Base-by-base conservation (phyloP, 2,329 filamentous ascomycete genomes). In the Claviceps citrina region DNA sequence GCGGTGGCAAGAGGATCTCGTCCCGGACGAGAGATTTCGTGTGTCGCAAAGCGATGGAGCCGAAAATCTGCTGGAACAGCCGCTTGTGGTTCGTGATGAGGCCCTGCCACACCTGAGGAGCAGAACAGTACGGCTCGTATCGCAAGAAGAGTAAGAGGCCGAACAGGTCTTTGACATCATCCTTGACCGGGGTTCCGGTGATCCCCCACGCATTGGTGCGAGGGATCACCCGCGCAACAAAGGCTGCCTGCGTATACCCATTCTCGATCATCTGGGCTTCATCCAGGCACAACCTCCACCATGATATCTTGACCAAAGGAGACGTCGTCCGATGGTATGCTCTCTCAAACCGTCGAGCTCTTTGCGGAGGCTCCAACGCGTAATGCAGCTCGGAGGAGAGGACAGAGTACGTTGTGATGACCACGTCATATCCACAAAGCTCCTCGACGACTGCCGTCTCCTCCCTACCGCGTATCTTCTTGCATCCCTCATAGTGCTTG, bases 201-300 rank as follows among this genome's bases (percentile, higher is more conserved):
- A 98, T 78, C 12, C 81, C 86, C 91, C 91, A 96, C 2, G 85
- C 80, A 59, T 94, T 87, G 46, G 83, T 62, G 22, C 91, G 73
- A 33, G 89, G 86, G 44, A 98, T 80, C 20, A 81, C 65, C 31
- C 78, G 75, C 27, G 86, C 86, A 12, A 95, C 77, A 35, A 70
- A 74, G 1, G 91, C 87, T 22, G 89, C 84, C 49, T 84, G 79
- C 50, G 77, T 87, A 4, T 93, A 78, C 26, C 86, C 85, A 47
- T 76, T 89, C 55, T 96, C 89, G 31, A 96, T 78, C 81, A 94
- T 93, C 53, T 98, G 91, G 0, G 89, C 78, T 64, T 79, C 86
- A 43, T 82, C 78, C 1, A 82, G 66, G 40, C 76, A 78, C 1
- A 93, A 74, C 31, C 89, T 72, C 85, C 86, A 95, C 86, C 85